These are phyloP conservation scores for Orbilia ellipsospora DNA, from an alignment of 2,329 filamentous ascomycete genomes.

Conservation along the genomic window DNA sequence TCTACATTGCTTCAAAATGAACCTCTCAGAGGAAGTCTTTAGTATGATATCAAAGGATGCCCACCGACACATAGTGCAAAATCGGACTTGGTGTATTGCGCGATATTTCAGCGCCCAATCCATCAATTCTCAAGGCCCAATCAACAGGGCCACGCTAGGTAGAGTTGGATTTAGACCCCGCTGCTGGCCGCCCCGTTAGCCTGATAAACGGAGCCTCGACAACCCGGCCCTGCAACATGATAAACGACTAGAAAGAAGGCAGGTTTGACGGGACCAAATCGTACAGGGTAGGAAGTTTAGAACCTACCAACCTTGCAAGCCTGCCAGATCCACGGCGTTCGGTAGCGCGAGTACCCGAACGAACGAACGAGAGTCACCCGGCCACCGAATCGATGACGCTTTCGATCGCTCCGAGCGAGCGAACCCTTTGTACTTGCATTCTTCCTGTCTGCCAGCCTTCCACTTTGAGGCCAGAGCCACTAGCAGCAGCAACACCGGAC, in stretches of 20 bases:
- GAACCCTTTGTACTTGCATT: not conserved
- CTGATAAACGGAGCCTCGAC: no score
- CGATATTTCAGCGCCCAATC: not conserved
- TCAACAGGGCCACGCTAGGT: not conserved
- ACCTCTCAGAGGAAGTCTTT: not conserved
- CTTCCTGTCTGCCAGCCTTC: no score
- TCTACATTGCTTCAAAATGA: not conserved
- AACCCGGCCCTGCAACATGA: no score
- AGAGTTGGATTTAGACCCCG: not conserved
- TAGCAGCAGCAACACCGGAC: no score
- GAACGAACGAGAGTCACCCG: not conserved
- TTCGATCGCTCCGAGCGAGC: not conserved
- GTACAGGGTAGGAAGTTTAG: not conserved
- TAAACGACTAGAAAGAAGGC: no score
- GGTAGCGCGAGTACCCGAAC: slow-evolving; percentile 20
- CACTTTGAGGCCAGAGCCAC: no score
- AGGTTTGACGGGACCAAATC: not conserved
- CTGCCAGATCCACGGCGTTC: slow-evolving; percentile 3
- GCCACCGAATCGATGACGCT: not conserved
- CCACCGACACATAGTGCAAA: not conserved
- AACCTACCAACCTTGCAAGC: slow-evolving; percentile 28
- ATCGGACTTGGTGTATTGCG: not conserved
- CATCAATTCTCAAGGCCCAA: no score
- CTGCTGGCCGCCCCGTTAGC: no score
- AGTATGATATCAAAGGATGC: not conserved